Evolutionary conservation across 805 yeast genomes (phyloP), one percentile per base, ranked within the genome.

Genomic region (Nakazawaea laoshanensis): DNA sequence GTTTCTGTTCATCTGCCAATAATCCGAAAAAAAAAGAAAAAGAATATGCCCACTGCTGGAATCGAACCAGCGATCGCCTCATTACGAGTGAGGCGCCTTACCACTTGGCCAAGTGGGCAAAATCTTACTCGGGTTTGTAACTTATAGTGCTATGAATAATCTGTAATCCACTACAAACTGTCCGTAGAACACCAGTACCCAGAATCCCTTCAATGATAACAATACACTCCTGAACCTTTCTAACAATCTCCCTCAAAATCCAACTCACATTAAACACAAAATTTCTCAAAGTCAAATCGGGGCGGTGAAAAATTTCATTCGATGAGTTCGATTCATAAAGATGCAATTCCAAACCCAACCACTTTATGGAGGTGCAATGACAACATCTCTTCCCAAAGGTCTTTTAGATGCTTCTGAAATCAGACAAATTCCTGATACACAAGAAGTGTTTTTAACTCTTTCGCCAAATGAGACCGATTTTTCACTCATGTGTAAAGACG

Each of bases 391-490:
- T 4, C 95, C 95, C 0, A 37, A 43, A 1, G 70, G 69, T 0
- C 63, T 79, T 30, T 48, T 79, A 2, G 96, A 92, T 53, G 96
- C 87, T 1, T 80, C 95, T 1, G 53, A 62, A 23, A 50, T 88
- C 30, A 62, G 98, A 36, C 84, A 84, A 39, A 73, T 92, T 3
- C 97, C 98, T 0, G 96, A 92, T 48, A 77, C 87, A 1, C 97
- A 92, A 51, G 98, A 89, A 52, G 96, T 89, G 17, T 92, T 70
- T 52, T 74, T 88, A 3, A 67, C 66, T 32, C 47, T 54, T 10
- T 44, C 60, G 2, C 26, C 26, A 8, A 44, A 42, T 33, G 34
- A 50, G 8, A 32, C 42, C 11, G 41, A 43, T 15, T 29, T 40
- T 17, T 37, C 47, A 30, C 45, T 41, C 31, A 48, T 63, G 29